Percentiles rank a stretch among this genome's conserved stretches.
Evolutionary conservation across 345 rosid species (phyloP).

Genomic region (Noccaea caerulescens): DNA sequence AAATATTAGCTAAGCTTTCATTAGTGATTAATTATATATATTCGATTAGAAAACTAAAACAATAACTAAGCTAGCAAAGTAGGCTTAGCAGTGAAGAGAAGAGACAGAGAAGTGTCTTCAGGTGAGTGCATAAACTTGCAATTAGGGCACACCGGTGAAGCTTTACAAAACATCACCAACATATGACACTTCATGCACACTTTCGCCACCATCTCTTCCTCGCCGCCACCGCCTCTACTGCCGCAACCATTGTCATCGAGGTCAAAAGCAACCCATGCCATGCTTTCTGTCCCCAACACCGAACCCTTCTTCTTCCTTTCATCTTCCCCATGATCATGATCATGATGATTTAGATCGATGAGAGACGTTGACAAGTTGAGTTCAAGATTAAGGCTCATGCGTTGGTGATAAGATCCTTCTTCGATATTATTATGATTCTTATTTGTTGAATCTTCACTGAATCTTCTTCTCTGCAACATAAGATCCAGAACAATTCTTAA

Average conservation of each 20-base stretch:
- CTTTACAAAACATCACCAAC: constrained; percentile 76
- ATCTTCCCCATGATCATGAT: constrained; percentile 14
- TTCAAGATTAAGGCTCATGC: constrained; percentile 69
- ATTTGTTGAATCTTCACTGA: constrained; percentile 53
- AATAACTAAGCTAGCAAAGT: constrained; percentile 21
- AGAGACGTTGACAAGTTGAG: constrained; percentile 65
- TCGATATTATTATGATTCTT: constrained; percentile 43
- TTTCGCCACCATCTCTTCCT: constrained; percentile 70
- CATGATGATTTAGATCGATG: constrained; percentile 27
- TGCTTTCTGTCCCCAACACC: constrained; percentile 27
- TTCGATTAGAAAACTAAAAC: background rate
- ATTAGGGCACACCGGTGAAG: constrained; percentile 76
- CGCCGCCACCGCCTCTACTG: background rate
- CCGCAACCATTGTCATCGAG: constrained; percentile 25
- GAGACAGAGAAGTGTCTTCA: constrained; percentile 20
- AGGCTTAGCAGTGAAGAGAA: constrained; percentile 31
- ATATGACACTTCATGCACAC: constrained; percentile 75
- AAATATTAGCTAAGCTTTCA: constrained; percentile 1
- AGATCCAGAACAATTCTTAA: background rate
- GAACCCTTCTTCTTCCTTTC: constrained; percentile 22
- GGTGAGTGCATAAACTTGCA: constrained; percentile 79
- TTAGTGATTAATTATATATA: constrained; percentile 9
- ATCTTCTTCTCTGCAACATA: constrained; percentile 50
- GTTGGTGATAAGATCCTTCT: constrained; percentile 30
- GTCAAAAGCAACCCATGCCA: constrained; percentile 50